phyloP scores from a whole-genome alignment of 257 asterid genomes.

The Solanum bulbocastanum region DNA sequence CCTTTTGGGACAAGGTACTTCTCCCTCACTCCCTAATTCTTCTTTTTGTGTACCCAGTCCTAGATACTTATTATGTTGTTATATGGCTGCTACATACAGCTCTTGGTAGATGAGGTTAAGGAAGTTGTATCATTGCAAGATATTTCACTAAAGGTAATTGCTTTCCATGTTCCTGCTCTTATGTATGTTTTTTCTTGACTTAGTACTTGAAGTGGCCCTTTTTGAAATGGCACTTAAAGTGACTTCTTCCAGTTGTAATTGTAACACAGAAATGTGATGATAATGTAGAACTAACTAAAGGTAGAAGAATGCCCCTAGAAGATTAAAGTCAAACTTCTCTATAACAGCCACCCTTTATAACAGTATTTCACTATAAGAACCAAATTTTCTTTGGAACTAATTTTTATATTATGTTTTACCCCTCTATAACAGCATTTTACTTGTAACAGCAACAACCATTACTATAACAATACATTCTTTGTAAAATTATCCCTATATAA shows the following conservation, averaged over 20 bases:
- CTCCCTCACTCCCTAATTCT: not conserved
- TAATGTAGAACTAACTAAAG: not conserved
- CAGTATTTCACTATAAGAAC: not conserved
- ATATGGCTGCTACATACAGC: conserved; percentile 33
- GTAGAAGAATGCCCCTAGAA: not conserved
- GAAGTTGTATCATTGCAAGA: conserved; percentile 55
- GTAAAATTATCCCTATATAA: not conserved
- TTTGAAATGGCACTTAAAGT: not conserved
- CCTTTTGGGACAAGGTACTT: conserved; percentile 89
- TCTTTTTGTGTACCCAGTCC: not conserved
- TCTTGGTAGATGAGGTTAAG: conserved; percentile 53
- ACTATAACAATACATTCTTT: not conserved
- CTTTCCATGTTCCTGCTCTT: not conserved
- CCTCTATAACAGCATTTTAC: not conserved
- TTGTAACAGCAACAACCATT: not conserved
- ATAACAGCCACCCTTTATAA: not conserved
- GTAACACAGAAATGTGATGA: not conserved
- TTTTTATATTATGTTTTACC: not conserved
- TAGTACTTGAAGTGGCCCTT: not conserved
- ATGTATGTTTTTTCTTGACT: not conserved
- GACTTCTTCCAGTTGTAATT: not conserved
- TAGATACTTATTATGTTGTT: conserved; percentile 2
- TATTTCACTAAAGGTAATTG: conserved; percentile 54
- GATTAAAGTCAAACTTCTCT: not conserved
- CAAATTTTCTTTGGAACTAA: not conserved